Percentiles rank a stretch among this genome's conserved stretches.
phyloP scores from a whole-genome alignment of 2,329 filamentous ascomycete species.

The Sclerotinia trifoliorum region DNA sequence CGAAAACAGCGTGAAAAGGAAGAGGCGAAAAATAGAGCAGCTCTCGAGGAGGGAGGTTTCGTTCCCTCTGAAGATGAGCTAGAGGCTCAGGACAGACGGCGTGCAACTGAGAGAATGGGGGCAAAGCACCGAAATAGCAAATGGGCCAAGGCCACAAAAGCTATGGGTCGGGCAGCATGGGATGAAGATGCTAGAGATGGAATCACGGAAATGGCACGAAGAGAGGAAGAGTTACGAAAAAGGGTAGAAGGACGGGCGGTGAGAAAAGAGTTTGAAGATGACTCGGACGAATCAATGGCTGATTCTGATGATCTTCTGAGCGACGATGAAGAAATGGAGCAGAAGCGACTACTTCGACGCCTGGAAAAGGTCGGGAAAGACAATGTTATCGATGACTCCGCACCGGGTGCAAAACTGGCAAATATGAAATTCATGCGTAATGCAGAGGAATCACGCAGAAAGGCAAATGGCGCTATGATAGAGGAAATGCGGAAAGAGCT shows the following conservation, averaged over 20 bases:
- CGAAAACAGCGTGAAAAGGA: conserved; percentile 69
- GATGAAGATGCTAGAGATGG: conserved; percentile 67
- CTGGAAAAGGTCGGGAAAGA: conserved; percentile 48
- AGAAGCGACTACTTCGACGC: conserved; percentile 49
- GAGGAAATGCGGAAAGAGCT: conserved; percentile 70
- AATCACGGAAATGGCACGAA: conserved; percentile 62
- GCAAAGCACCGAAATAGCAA: conserved; percentile 68
- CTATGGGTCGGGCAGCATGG: conserved; percentile 64
- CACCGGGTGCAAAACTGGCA: conserved; percentile 65
- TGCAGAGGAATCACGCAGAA: conserved; percentile 74
- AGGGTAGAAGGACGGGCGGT: conserved; percentile 63
- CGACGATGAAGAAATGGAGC: conserved; percentile 51
- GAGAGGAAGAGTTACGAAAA: conserved; percentile 65
- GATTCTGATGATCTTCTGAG: conserved; percentile 58
- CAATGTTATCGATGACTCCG: conserved; percentile 48
- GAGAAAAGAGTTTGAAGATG: conserved; percentile 44
- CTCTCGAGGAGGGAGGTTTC: conserved; percentile 57
- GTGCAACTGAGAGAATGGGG: conserved; percentile 69
- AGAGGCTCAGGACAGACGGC: conserved; percentile 59
- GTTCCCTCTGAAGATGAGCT: conserved; percentile 63
- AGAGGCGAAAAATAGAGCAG: conserved; percentile 56
- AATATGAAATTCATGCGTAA: conserved; percentile 94
- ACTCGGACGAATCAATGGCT: conserved; percentile 52
- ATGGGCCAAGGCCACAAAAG: conserved; percentile 68
- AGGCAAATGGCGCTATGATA: conserved; percentile 76